Base-by-base conservation (phyloP, 805 yeast species). In the Candida germanica region DNA sequence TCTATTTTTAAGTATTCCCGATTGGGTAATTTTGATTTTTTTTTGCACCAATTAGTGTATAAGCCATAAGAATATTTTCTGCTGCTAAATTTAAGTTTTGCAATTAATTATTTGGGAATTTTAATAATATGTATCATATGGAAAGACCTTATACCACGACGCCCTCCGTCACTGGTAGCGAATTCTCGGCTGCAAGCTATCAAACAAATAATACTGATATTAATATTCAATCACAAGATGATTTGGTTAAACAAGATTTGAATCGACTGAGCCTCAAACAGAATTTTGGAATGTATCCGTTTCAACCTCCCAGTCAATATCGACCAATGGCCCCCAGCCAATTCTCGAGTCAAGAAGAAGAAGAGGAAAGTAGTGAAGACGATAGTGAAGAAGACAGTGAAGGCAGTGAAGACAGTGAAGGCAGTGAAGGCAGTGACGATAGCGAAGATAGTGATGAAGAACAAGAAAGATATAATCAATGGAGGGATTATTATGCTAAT, bases 401-500 rank as follows among this genome's bases (percentile, higher is more conserved):
- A 11, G 33, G 26, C 1, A 35, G 38, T 6, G 44, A 38, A 21
- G 36, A 33, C n/a, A 33, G 36, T 1, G 47, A 42, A 16, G n/a
- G n/a, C n/a, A n/a, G n/a, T n/a, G 42, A 29, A 10, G 44, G 34
- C 11, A 46, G 40, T 9, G 48, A 36, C 2, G 47, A 38, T 5
- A 33, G 33, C 14, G 46, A 41, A 4, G 42, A 39, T 11, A 31
- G 29, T 12, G 38, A 32, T 9, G 42, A 38, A 14, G 37, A 33
- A 5, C 33, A 29, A n/a, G 47, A 45, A 11, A 32, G 31, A 38
- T 58, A 60, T 34, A 54, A 53, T 24, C 68, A 64, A 40, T 64
- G 69, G 69, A 58, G 55, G 29, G 59, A 55, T 33, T 65, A 64
- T 44, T 64, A 64, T 39, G 36, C 38, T 24, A 36, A 28, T 25